Percentiles rank a stretch among this genome's conserved stretches.
Evolutionary conservation across 2,329 filamentous ascomycete species (phyloP).

Genomic region (Incumbomyces lentus): DNA sequence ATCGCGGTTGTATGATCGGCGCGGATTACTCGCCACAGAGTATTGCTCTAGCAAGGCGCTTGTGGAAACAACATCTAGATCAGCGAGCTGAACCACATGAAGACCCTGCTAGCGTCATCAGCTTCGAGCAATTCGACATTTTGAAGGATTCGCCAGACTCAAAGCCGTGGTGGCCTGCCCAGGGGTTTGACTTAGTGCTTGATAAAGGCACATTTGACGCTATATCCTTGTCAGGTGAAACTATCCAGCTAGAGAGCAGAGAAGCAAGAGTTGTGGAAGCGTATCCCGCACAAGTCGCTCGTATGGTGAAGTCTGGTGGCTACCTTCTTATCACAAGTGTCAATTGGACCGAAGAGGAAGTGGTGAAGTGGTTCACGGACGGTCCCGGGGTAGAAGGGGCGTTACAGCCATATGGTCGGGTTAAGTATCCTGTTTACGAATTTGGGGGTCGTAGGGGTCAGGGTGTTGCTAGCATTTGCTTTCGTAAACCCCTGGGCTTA

Average conservation of each 20-base stretch:
- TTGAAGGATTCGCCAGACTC: constrained; percentile 11
- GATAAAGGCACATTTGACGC: constrained; percentile 99
- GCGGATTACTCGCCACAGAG: constrained; percentile 75
- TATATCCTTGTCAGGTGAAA: constrained; percentile 54
- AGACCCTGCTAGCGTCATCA: constrained; percentile 54
- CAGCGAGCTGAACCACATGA: constrained; percentile 17
- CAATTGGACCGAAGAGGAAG: constrained; percentile 91
- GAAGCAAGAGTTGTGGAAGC: constrained; percentile 55
- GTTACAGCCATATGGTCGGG: constrained; percentile 54
- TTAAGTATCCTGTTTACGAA: constrained; percentile 75
- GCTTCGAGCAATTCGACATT: constrained; percentile 29
- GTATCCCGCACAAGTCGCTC: constrained; percentile 60
- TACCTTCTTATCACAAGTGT: constrained; percentile 84
- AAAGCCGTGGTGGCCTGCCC: constrained; percentile 30
- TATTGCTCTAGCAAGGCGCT: constrained; percentile 59
- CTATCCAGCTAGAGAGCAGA: constrained; percentile 20
- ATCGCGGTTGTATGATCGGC: constrained; percentile 62
- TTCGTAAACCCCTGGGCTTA: constrained; percentile 40
- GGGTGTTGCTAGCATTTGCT: constrained; percentile 79
- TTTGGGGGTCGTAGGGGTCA: constrained; percentile 85
- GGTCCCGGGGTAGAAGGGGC: constrained; percentile 24
- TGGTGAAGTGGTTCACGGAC: constrained; percentile 64
- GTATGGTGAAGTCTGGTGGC: constrained; percentile 59
- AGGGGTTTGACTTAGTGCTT: constrained; percentile 79
- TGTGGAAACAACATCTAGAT: constrained; percentile 37